A percentile compares a stretch with the other conserved stretches of the same genome.
Evolutionary conservation across 352 stramenopile genomes (phyloP).

Genomic region (Globisporangium polare): DNA sequence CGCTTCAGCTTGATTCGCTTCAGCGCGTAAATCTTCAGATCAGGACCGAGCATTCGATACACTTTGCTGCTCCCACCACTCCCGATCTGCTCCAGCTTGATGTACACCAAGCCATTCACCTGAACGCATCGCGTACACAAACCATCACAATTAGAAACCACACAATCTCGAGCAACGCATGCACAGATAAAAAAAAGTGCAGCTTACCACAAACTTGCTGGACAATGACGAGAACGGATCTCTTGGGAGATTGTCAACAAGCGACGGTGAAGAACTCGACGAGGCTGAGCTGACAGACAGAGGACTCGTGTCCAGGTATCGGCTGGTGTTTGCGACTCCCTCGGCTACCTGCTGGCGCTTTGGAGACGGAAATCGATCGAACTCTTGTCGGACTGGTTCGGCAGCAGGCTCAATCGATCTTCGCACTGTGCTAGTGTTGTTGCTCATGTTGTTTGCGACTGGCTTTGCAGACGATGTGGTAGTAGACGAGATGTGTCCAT

Average conservation of each 20-base stretch:
- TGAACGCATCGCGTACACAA: too few species aligned
- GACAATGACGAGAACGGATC: constrained; percentile 53
- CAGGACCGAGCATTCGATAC: constrained; percentile 91
- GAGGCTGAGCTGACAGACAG: constrained; percentile 48
- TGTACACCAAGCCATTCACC: constrained; percentile 92
- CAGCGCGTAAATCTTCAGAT: constrained; percentile 95
- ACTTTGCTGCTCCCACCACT: constrained; percentile 97
- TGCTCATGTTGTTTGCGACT: not conserved
- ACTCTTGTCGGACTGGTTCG: constrained; percentile 7
- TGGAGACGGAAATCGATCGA: constrained; percentile 35
- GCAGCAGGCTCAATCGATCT: constrained; percentile 7
- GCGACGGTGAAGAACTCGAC: constrained; percentile 50
- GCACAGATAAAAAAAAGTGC: not conserved
- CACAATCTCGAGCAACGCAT: not conserved
- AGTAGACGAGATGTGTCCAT: not conserved
- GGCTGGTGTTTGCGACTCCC: constrained; percentile 19
- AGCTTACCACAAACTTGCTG: constrained; percentile 52
- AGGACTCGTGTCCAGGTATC: constrained; percentile 29
- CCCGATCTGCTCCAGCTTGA: constrained; percentile 96
- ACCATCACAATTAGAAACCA: not conserved
- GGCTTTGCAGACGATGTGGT: not conserved
- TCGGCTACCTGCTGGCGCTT: constrained; percentile 39
- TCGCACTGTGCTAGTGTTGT: constrained; percentile 2
- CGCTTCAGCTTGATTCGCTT: constrained; percentile 97
- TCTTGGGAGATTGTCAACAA: constrained; percentile 20